These are phyloP conservation scores for Kwoniella europaea DNA, from an alignment of 768 basidiomycete genomes.

Conservation along the genomic window DNA sequence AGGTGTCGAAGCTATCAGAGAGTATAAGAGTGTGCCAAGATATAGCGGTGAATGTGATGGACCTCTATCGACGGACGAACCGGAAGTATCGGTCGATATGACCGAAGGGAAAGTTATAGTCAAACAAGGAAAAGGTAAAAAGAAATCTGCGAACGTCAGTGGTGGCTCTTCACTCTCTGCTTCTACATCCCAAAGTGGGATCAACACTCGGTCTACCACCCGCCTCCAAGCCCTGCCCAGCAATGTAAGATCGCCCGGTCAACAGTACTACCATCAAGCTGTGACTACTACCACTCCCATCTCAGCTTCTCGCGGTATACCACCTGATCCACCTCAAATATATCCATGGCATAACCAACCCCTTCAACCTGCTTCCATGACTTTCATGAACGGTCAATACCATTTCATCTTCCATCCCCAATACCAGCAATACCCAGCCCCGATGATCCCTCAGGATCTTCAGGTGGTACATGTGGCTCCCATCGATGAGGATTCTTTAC, in stretches of 20 bases:
- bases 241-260: background rate
- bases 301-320: background rate
- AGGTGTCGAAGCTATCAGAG: slow-evolving; percentile 12
- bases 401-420: background rate
- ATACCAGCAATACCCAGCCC: slow-evolving; percentile 3
- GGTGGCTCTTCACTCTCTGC: background rate
- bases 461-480: background rate
- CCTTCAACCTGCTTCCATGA: slow-evolving; percentile 8
- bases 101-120: background rate
- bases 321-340: background rate
- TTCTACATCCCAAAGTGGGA: background rate
- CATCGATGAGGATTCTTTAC: slow-evolving; percentile 9
- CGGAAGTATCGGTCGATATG: slow-evolving; percentile 5
- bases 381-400: slow-evolving; percentile 2
- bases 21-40: background rate
- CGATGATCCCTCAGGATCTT: background rate
- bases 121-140: slow-evolving; percentile 14
- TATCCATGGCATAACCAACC: slow-evolving; percentile 12
- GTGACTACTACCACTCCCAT: background rate
- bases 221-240: slow-evolving; percentile 1
- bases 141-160: slow-evolving; percentile 2
- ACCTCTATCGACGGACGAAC: background rate
- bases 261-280: slow-evolving; percentile 1
- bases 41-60: background rate
- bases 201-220: background rate